Evolutionary conservation across 2,329 filamentous ascomycete species (phyloP), one percentile per base, ranked within the genome.

Genomic region (Aspergillaceae sp.): DNA sequence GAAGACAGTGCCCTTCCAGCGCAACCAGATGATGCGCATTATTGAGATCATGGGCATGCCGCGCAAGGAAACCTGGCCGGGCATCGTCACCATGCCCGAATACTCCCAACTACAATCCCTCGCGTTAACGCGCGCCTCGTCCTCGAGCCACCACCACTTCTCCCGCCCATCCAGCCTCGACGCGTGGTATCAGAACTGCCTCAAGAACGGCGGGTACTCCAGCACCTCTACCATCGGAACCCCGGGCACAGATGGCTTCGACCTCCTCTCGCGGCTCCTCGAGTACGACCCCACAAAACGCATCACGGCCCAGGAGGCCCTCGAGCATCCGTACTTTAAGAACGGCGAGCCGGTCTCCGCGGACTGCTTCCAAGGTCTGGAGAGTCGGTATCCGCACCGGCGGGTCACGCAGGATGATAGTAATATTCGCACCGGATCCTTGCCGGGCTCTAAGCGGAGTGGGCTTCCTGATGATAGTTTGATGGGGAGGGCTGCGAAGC

Each of bases 21-120:
- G 90, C 9, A 96, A 96, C 59, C 92, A 98, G 70, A 97, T 98
- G 91, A 88, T 92, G 62, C 96, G 95, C 69, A 98, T 98, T 57
- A 87, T 95, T 34, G 92, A 98, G 62, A 89, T 98, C 51, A 84
- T 98, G 73, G 92, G 92, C 29, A 72, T 95, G 54, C 92, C 92
- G 0, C 87, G 80, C 5, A 91, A 91, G 59, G 87, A 94, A 42
- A 80, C 82, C 28, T 98, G 92, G 92, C 87, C 90, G 0, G 76
- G 91, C 29, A 72, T 98, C 2, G 74, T 80, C 1, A 79, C 83
- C 35, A 94, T 95, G 85, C 89, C 88, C 0, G 92, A 98, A 68
- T 94, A 86, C 60, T 70, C 70, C 34, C 86, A 92, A 54, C 74
- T 95, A 4, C 71, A 74, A 30, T 70, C 74, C 2, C 58, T 80